Evolutionary conservation across 768 basidiomycete species (phyloP), one percentile per base, ranked within the genome.

Genomic region (Mycena sanguinolenta): DNA sequence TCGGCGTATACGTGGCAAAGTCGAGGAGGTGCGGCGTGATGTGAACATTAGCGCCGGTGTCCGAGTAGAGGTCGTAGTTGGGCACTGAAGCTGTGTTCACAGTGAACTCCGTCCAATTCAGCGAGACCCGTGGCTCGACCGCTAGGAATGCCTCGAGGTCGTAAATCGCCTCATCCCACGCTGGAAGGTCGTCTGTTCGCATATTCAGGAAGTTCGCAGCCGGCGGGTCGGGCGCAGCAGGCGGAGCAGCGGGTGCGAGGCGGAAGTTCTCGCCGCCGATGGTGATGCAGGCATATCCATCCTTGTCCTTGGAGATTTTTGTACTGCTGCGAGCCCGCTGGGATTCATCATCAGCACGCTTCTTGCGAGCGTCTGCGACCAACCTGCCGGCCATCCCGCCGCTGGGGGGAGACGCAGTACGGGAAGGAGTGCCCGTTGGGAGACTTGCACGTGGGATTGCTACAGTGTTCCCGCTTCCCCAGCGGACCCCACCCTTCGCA

Each of bases 341-440:
- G 10, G 12, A 6, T 34, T 5, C 38, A 3, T 49, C 46, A 12
- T 49, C 60, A 3, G 44, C 46, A 23, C 44, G 16, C 17, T 46
- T 16, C 49, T 30, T 19, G 4, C 28, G 23, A 2, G 62, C 62
- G 5, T 54, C 50, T 0, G 25, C 34, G 4, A 63, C 34, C 8
- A 19, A 6, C 36, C 54, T 63, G n/a, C 62, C 62, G 1, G 49
- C 62, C 62, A 63, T 63, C 5, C 62, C 62, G 4, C 62, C 50
- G 14, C 50, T 50, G n/a, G 34, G 16, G 25, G 12, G 21, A 8
- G 13, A 42, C 30, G 34, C 62, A 63, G n/a, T 49, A 62, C 14
- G 60, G 60, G 38, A 5, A 62, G 2, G 60, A 50, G 36, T 62
- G 60, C 3, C 27, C 28, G 21, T 2, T 30, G 10, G 52, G 52